phyloP scores from a whole-genome alignment of 192 early-diverging fungal genomes.

The Geosiphon pyriformis region DNA sequence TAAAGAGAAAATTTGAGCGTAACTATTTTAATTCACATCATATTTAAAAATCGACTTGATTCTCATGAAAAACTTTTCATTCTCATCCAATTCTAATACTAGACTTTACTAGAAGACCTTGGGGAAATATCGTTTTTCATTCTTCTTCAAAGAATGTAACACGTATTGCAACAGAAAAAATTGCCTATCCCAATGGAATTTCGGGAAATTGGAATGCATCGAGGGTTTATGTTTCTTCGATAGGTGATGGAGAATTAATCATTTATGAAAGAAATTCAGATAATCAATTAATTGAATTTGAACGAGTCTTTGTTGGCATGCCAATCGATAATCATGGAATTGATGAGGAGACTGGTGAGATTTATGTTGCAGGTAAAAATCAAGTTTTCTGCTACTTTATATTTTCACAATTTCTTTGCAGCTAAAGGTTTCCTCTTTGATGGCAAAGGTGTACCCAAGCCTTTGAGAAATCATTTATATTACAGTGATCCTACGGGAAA shows the following conservation, averaged over 20 bases:
- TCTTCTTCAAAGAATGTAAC: constrained; percentile 15
- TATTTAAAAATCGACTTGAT: not conserved
- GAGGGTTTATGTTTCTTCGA: not conserved
- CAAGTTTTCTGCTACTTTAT: not conserved
- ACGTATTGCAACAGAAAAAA: not conserved
- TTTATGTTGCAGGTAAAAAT: constrained; percentile 15
- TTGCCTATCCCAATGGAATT: constrained; percentile 12
- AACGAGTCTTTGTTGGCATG: not conserved
- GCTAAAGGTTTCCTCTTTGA: not conserved
- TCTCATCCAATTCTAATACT: not conserved
- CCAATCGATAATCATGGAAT: not conserved
- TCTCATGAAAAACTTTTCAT: not conserved
- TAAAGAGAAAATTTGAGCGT: not conserved
- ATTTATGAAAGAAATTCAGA: constrained; percentile 15
- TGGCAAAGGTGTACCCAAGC: too few species aligned
- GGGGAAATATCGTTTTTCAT: constrained; percentile 8
- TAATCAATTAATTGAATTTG: constrained; percentile 1
- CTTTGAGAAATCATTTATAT: constrained; percentile 16
- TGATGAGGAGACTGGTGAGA: constrained; percentile 15
- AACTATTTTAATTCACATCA: not conserved
- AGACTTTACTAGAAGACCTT: not conserved
- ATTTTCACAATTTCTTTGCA: not conserved
- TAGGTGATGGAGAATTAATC: not conserved
- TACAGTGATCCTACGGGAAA: constrained; percentile 9
- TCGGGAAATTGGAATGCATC: constrained; percentile 9